Base-by-base conservation (phyloP, 1,284 basidiomycete species). In the Rhizoctonia solani region DNA sequence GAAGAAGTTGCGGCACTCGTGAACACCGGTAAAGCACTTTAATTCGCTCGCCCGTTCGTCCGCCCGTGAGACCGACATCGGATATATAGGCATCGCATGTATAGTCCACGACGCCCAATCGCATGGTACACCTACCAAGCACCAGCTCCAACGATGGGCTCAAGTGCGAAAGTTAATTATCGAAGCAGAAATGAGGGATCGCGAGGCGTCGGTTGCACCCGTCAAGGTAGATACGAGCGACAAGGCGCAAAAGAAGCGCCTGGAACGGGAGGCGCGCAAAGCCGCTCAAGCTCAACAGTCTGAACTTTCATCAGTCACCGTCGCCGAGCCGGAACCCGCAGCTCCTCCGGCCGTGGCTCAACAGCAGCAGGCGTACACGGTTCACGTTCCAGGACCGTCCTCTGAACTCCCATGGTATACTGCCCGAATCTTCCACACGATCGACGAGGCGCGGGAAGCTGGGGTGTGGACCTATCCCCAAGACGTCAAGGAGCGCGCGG, bases 1-100 rank as follows among this genome's bases (percentile, higher is more conserved):
- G 97, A 99, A 76, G 97, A 99, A 76, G 93, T 91, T 1, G 91
- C 92, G 1, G 81, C 94, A 27, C 84, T 99, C 2, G 84, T 98
- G 2, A 83, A 90, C 69, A 87, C 90, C 71, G 86, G 93, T 92
- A 66, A 25, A 19, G 46, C 59, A 23, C 21, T 25, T 30, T 39
- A 9, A 9, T 11, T 11, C 34, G 46, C 41, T 30, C 13, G 13
- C 19, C n/a, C 49, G 25, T 25, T 53, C 34, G 4, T 11, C 32
- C 32, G 4, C 32, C 32, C 32, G 32, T 34, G 32, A 11, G 32
- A 44, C 41, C 41, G 41, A 44, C 19, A 21, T 56, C 47, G 53
- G 53, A 11, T n/a, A 11, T 46, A 11, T 74, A 95, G 94, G 85
- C 27, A 78, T 88, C 3, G 93, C 91, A 1, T 81, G 90, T 30